phyloP scores from a whole-genome alignment of 345 rosid genomes.

The Brassica juncea region DNA sequence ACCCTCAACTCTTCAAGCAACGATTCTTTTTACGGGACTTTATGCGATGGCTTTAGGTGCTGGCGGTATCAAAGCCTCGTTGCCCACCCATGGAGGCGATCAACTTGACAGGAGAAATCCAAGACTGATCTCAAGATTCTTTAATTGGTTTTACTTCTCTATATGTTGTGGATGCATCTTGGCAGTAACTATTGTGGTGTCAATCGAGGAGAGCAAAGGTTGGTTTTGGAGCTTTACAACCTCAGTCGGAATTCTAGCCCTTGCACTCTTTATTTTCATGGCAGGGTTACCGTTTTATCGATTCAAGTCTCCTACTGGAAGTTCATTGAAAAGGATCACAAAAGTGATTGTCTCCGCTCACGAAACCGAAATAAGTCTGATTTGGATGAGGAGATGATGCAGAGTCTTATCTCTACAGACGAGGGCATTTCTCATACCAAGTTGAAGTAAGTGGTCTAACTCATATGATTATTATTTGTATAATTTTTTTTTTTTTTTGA shows the following conservation, averaged over 20 bases:
- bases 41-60: slow-evolving; percentile 52
- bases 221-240: slow-evolving; percentile 29
- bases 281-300: slow-evolving; percentile 51
- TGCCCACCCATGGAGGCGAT: slow-evolving; percentile 66
- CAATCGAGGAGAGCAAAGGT: slow-evolving; percentile 48
- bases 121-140: slow-evolving; percentile 47
- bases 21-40: slow-evolving; percentile 47
- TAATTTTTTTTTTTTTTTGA: not conserved
- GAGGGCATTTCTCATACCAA: slow-evolving; percentile 6
- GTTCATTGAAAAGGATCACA: slow-evolving; percentile 45
- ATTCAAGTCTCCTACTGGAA: slow-evolving; percentile 51
- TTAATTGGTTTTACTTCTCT: slow-evolving; percentile 63
- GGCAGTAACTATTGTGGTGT: slow-evolving; percentile 47
- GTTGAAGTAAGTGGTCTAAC: slow-evolving; percentile 24
- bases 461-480: not conserved
- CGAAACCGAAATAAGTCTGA: slow-evolving; percentile 10
- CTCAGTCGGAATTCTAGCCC: slow-evolving; percentile 30
- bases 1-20: slow-evolving; percentile 44
- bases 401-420: slow-evolving; percentile 9
- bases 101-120: slow-evolving; percentile 49
- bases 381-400: slow-evolving; percentile 15
- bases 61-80: slow-evolving; percentile 54
- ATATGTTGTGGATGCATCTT: slow-evolving; percentile 51
- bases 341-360: slow-evolving; percentile 44
- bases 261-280: slow-evolving; percentile 44